Evolutionary conservation across 164 flowering plant species (phyloP).

Genomic region (Akebia trifoliata): DNA sequence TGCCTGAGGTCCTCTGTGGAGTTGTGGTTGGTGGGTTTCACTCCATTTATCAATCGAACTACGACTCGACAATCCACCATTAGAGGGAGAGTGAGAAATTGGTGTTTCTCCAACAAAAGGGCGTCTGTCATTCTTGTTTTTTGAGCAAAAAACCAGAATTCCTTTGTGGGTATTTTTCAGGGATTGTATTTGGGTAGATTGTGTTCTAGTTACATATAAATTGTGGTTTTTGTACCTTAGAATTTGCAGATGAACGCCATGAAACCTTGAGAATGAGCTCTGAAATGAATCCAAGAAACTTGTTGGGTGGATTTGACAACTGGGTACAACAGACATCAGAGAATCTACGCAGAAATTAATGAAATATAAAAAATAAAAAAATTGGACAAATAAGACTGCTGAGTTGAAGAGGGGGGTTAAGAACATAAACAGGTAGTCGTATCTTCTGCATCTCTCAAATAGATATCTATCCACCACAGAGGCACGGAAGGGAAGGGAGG

Average conservation of each 20-base stretch:
- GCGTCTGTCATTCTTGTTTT: conserved; percentile 8
- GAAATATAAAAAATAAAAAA: no score
- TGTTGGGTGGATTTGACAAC: conserved; percentile 40
- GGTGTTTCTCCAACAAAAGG: conserved; percentile 10
- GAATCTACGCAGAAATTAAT: neutral
- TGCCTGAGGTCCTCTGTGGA: conserved; percentile 37
- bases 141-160: conserved; percentile 19
- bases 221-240: conserved; percentile 33
- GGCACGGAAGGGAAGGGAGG: no score
- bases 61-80: conserved; percentile 10
- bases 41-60: conserved; percentile 72
- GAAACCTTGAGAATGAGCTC: conserved; percentile 40
- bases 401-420: no score
- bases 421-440: no score
- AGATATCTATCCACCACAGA: no score
- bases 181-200: conserved; percentile 4
- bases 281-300: conserved; percentile 42
- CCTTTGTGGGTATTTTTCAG: conserved; percentile 24
- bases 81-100: conserved; percentile 10
- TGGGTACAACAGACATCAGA: conserved; percentile 44
- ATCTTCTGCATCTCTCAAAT: no score
- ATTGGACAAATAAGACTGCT: no score
- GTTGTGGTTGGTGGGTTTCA: conserved; percentile 28
- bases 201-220: conserved; percentile 11
- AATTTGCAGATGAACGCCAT: conserved; percentile 30